A percentile compares a stretch with the other conserved stretches of the same genome.
Evolutionary conservation across 129 eudicot genomes (phyloP).

Genomic region (Chrysanthemum lavandulifolium): DNA sequence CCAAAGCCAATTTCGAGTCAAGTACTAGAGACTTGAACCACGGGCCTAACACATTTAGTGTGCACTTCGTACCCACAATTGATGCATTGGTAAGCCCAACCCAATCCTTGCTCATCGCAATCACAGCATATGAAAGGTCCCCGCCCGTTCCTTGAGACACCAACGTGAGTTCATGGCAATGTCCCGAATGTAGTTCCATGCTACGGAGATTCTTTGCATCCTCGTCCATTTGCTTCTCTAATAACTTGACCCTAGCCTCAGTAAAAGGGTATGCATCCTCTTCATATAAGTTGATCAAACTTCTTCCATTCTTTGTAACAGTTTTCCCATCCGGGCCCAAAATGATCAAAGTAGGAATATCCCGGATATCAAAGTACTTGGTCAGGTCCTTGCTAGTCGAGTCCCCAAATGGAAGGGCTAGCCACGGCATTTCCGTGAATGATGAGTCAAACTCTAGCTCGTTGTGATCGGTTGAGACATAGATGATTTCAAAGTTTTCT

Average conservation of each 20-base stretch:
- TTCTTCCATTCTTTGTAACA: constrained; percentile 65
- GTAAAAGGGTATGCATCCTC: constrained; percentile 83
- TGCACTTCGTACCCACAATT: constrained; percentile 92
- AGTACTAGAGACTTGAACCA: constrained; percentile 23
- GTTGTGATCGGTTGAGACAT: constrained; percentile 58
- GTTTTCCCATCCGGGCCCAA: constrained; percentile 92
- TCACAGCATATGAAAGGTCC: constrained; percentile 87
- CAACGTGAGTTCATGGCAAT: constrained; percentile 59
- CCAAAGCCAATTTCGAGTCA: not conserved
- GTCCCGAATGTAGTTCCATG: constrained; percentile 56
- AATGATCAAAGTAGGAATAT: constrained; percentile 66
- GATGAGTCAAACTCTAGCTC: constrained; percentile 43
- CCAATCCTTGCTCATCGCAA: constrained; percentile 82
- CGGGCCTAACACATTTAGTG: constrained; percentile 68
- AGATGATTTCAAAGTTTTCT: constrained; percentile 65
- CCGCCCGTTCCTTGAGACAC: constrained; percentile 81
- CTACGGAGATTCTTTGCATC: constrained; percentile 61
- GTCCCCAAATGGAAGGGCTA: constrained; percentile 68
- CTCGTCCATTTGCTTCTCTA: constrained; percentile 71
- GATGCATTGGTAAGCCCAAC: constrained; percentile 87
- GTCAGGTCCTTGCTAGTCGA: constrained; percentile 44
- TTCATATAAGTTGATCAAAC: constrained; percentile 65
- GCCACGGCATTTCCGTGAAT: constrained; percentile 71
- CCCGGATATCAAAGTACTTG: constrained; percentile 65
- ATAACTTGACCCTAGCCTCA: constrained; percentile 37